Percentiles rank a stretch among this genome's conserved stretches.
Evolutionary conservation across 1,139 yeast genomes (phyloP).

Genomic region (Geotrichum candidum): DNA sequence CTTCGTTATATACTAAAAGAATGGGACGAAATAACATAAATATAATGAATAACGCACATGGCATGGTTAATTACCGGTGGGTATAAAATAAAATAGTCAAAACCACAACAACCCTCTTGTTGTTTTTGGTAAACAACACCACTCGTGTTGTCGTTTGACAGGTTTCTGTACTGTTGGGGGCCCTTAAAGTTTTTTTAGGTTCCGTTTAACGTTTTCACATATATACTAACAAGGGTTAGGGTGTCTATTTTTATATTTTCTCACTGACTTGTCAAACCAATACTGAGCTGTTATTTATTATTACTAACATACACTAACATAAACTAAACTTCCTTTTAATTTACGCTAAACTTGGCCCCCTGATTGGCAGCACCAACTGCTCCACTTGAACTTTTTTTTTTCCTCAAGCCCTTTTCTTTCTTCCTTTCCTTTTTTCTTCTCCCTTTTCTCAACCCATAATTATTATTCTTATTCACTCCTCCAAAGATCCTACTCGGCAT

Average conservation of each 20-base stretch:
- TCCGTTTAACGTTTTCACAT: neutral
- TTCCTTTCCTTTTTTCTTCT: neutral
- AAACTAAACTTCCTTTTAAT: neutral
- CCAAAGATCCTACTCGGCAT: too few relatives aligned
- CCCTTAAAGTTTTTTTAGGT: neutral
- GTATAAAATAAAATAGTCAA: too few relatives aligned
- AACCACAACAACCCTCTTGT: neutral
- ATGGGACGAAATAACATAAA: too few relatives aligned
- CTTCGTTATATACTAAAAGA: too few relatives aligned
- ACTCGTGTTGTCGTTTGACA: neutral
- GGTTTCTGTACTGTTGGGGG: neutral
- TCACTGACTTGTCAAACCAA: neutral
- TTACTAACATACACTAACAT: neutral
- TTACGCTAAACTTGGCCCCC: neutral
- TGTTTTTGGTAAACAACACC: too few relatives aligned
- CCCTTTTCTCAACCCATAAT: neutral
- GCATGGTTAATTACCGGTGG: too few relatives aligned
- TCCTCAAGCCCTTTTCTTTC: neutral
- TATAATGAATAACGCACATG: too few relatives aligned
- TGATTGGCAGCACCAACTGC: neutral
- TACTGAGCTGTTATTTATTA: too few relatives aligned
- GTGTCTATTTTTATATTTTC: too few relatives aligned
- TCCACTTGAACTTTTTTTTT: neutral
- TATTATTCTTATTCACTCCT: too few relatives aligned
- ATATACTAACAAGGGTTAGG: neutral